Evolutionary conservation across 2,329 filamentous ascomycete species (phyloP).

Genomic region (Sarocladiaceae sp.): DNA sequence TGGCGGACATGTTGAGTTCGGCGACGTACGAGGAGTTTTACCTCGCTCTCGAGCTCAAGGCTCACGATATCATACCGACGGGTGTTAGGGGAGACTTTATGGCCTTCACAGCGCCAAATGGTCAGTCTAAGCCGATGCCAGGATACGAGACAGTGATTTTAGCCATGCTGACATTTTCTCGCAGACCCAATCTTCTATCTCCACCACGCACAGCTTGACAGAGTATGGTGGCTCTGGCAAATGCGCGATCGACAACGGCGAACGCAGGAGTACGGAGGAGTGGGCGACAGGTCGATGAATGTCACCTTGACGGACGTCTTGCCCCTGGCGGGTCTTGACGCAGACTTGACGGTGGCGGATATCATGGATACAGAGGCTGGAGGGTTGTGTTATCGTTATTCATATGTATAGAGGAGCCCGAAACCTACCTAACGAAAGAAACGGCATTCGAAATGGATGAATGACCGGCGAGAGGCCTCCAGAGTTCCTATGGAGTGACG

Average conservation of each 20-base stretch:
- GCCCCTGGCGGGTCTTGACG: slow-evolving; percentile 12
- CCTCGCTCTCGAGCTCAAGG: slow-evolving; percentile 12
- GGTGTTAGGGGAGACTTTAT: slow-evolving; percentile 12
- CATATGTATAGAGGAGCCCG: slow-evolving; percentile 11
- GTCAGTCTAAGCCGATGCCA: slow-evolving; percentile 7
- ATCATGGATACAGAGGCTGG: slow-evolving; percentile 12
- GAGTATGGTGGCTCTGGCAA: slow-evolving; percentile 17
- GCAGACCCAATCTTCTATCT: slow-evolving; percentile 17
- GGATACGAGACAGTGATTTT: neutral
- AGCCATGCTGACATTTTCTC: neutral
- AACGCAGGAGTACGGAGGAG: slow-evolving; percentile 10
- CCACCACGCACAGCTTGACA: slow-evolving; percentile 16
- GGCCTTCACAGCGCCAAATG: slow-evolving; percentile 12
- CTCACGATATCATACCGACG: slow-evolving; percentile 13
- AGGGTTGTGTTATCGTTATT: slow-evolving; percentile 13
- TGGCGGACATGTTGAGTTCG: slow-evolving; percentile 10
- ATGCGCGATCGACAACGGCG: slow-evolving; percentile 8
- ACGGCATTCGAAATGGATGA: too few species aligned
- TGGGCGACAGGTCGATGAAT: slow-evolving; percentile 10
- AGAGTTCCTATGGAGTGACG: too few species aligned
- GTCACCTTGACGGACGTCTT: slow-evolving; percentile 13
- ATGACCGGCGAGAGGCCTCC: too few species aligned
- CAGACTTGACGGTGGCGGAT: slow-evolving; percentile 9
- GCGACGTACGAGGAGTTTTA: slow-evolving; percentile 12
- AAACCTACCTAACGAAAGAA: too few species aligned